A percentile compares a stretch with the other conserved stretches of the same genome.
Evolutionary conservation across 805 yeast species (phyloP).

Genomic region (Zygoascus ofunaensis): DNA sequence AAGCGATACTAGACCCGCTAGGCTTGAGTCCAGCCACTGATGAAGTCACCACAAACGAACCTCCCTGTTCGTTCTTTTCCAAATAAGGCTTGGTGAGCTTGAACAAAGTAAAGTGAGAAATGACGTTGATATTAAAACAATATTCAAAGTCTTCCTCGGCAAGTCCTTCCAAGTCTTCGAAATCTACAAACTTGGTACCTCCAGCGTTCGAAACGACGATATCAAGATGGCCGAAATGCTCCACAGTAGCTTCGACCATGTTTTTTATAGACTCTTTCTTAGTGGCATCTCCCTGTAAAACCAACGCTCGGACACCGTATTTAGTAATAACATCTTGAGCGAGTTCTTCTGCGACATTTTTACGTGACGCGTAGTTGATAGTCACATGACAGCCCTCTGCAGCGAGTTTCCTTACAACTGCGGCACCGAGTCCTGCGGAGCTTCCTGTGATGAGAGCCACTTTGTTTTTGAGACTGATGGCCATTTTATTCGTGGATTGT

Average conservation of each 20-base stretch:
- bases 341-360: slow-evolving; percentile 14
- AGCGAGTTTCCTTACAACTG: slow-evolving; percentile 15
- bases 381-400: slow-evolving; percentile 19
- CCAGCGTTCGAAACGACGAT: slow-evolving; percentile 35
- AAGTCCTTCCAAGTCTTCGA: slow-evolving; percentile 18
- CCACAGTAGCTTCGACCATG: slow-evolving; percentile 24
- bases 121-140: slow-evolving; percentile 24
- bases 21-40: slow-evolving; percentile 32
- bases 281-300: slow-evolving; percentile 17
- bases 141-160: slow-evolving; percentile 21
- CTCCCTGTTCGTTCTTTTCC: slow-evolving; percentile 28
- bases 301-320: slow-evolving; percentile 11
- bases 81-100: slow-evolving; percentile 25
- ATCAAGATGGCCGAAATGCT: slow-evolving; percentile 28
- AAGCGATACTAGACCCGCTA: slow-evolving; percentile 29
- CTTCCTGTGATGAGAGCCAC: slow-evolving; percentile 19
- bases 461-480: slow-evolving; percentile 3
- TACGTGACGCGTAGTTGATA: slow-evolving; percentile 14
- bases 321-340: slow-evolving; percentile 5
- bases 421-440: slow-evolving; percentile 20
- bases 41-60: slow-evolving; percentile 31
- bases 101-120: slow-evolving; percentile 28
- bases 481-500: too few species aligned
- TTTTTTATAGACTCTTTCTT: slow-evolving; percentile 19
- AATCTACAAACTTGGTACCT: slow-evolving; percentile 21